Percentiles rank a stretch among this genome's conserved stretches.
Evolutionary conservation across 202 grass and related monocot species (phyloP).

Genomic region (Brachypodium distachyon): DNA sequence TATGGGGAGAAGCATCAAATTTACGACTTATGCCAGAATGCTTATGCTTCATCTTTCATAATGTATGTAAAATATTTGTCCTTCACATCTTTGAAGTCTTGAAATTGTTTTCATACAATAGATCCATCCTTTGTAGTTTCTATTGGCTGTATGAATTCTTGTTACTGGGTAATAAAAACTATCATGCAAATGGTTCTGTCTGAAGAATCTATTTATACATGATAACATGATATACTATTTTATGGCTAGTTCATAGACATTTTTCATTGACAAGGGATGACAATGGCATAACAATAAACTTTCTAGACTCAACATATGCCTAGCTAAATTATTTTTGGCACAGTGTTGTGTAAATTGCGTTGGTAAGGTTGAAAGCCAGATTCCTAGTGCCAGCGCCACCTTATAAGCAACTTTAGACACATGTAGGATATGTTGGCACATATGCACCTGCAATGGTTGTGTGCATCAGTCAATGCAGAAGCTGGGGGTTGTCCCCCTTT

Average conservation of each 20-base stretch:
- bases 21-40: constrained; percentile 92
- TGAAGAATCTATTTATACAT: neutral
- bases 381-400: too few relatives aligned
- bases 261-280: neutral
- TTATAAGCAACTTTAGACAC: too few relatives aligned
- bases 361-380: neutral
- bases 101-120: neutral
- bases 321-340: neutral
- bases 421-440: too few relatives aligned
- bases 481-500: too few relatives aligned
- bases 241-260: neutral
- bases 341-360: neutral
- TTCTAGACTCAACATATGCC: neutral
- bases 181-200: neutral
- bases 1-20: constrained; percentile 97
- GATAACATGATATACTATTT: neutral
- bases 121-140: neutral
- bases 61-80: constrained; percentile 37
- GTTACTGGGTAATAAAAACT: neutral
- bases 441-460: too few relatives aligned
- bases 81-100: constrained; percentile 10
- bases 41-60: constrained; percentile 90
- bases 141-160: neutral
- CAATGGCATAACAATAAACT: neutral
- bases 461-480: too few relatives aligned